Percentiles rank a stretch among this genome's conserved stretches.
phyloP scores from a whole-genome alignment of 75 land plant species.

The Cunninghamia lanceolata region DNA sequence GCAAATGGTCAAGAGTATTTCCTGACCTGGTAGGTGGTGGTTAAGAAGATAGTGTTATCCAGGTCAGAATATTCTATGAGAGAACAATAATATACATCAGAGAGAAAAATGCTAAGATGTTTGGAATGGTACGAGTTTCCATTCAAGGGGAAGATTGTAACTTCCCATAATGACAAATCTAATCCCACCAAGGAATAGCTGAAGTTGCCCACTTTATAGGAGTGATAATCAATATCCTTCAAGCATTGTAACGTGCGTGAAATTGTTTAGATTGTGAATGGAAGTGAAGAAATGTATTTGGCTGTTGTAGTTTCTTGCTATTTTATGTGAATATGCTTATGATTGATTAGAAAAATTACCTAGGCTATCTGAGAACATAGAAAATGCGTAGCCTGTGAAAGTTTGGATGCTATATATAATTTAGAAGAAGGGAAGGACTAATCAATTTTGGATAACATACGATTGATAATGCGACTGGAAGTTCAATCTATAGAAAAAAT shows the following conservation, averaged over 20 bases:
- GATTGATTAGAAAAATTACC: not conserved
- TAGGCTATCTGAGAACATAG: not conserved
- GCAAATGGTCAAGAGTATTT: no score
- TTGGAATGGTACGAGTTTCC: not conserved
- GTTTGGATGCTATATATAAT: not conserved
- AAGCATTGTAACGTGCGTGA: not conserved
- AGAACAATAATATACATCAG: no score
- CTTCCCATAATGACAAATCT: not conserved
- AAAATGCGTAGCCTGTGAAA: not conserved
- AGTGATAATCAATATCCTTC: not conserved
- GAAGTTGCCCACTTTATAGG: not conserved
- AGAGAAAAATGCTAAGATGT: not conserved
- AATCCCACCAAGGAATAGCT: not conserved
- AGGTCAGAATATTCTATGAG: no score
- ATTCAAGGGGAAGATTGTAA: not conserved
- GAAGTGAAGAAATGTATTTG: not conserved
- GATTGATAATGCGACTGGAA: not conserved
- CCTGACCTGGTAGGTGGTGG: no score
- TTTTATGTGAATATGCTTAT: not conserved
- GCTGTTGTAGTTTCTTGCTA: no score
- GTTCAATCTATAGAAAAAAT: not conserved
- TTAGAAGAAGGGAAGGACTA: not conserved
- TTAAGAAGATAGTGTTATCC: no score
- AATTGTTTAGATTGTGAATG: not conserved
- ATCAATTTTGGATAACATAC: not conserved